Evolutionary conservation across 1,284 basidiomycete genomes (phyloP), one percentile per base, ranked within the genome.

Genomic region (Schizophyllum amplum): DNA sequence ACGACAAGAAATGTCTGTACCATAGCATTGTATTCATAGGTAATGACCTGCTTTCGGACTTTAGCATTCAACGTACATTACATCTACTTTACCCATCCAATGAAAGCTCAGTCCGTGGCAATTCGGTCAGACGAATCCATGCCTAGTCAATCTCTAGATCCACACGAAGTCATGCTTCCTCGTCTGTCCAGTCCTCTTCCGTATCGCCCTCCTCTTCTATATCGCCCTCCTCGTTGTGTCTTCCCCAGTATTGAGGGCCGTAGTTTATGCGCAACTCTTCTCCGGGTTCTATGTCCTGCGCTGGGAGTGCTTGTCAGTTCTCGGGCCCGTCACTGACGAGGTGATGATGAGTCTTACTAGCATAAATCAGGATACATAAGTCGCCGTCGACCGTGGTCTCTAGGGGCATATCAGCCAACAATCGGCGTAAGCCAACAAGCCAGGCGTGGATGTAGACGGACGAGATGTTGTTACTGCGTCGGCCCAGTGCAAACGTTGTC

Each of bases 371-470:
- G 13, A 62, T 20, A 11, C 59, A 51, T n/a, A 4, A 24, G 24
- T 62, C 59, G n/a, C 57, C 61, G 17, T 62, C 57, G 5, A 60
- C 61, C 1, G 24, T 13, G 20, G 42, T 24, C 6, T 52, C 55
- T 59, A 20, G 15, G 20, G n/a, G n/a, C n/a, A n/a, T n/a, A n/a
- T n/a, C n/a, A n/a, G n/a, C n/a, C n/a, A n/a, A n/a, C n/a, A n/a
- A n/a, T n/a, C n/a, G n/a, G n/a, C n/a, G n/a, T n/a, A n/a, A n/a
- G n/a, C n/a, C n/a, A n/a, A n/a, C n/a, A n/a, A n/a, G n/a, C n/a
- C n/a, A n/a, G n/a, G n/a, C n/a, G n/a, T n/a, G n/a, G n/a, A n/a
- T n/a, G n/a, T n/a, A n/a, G n/a, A n/a, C n/a, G n/a, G n/a, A n/a
- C n/a, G n/a, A n/a, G n/a, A n/a, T n/a, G n/a, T n/a, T n/a, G n/a